A percentile compares a stretch with the other conserved stretches of the same genome.
Conservation (phyloP, 306 rosid genomes). For the Geum urbanum region DNA sequence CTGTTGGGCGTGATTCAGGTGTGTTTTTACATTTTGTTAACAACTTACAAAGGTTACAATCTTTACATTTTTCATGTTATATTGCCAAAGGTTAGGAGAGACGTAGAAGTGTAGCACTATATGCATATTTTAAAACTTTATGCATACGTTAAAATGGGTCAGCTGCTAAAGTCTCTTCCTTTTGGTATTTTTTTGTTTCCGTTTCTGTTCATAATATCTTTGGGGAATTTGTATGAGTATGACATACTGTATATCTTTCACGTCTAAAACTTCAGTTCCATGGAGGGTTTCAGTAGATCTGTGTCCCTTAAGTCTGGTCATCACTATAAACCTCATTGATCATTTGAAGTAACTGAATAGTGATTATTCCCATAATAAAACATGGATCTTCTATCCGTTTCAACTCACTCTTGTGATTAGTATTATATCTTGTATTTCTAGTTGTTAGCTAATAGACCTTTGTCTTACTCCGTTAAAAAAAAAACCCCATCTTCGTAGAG, state of each 20-base stretch:
- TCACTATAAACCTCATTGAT: neutral
- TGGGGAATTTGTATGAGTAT: neutral
- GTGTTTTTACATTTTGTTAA: slow-evolving; percentile 1
- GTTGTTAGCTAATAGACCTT: neutral
- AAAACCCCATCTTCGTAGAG: no score
- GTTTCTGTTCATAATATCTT: neutral
- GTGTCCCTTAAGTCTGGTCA: neutral
- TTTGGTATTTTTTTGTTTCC: neutral
- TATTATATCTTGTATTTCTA: neutral
- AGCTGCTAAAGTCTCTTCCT: neutral
- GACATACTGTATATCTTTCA: neutral
- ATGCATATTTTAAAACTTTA: slow-evolving; percentile 9
- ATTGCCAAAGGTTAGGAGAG: slow-evolving; percentile 1
- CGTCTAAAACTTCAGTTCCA: neutral
- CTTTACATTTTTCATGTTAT: slow-evolving; percentile 7
- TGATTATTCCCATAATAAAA: neutral
- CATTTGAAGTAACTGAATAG: neutral
- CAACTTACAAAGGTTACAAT: neutral
- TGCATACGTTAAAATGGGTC: slow-evolving; percentile 4
- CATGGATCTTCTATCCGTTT: neutral
- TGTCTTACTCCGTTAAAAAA: neutral
- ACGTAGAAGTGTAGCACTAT: neutral
- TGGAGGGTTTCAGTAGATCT: neutral
- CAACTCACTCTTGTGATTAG: neutral
- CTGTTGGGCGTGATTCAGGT: slow-evolving; percentile 90